Evolutionary conservation across 257 asterid species (phyloP), one percentile per base, ranked within the genome.

Genomic region (Penstemon newberryi): DNA sequence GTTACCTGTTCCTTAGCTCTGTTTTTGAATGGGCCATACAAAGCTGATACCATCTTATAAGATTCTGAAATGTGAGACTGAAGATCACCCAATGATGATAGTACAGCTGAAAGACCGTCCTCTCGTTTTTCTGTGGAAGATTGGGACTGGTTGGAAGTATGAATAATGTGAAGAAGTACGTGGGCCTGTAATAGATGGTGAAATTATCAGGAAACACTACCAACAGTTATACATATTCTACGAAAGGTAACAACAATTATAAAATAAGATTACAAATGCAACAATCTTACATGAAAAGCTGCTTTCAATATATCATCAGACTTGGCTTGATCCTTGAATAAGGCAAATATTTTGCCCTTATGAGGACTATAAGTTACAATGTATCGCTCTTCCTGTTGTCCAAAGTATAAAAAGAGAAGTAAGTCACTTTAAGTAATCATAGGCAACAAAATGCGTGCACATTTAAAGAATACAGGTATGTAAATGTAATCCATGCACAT

Each of bases 231-330:
- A 61, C 33, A 25, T 25, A 25, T 25, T 25, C 2, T 25, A 25
- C 33, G 33, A 25, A 25, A 25, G 33, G 33, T 25, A 25, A 25
- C 33, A 25, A 25, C 33, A 25, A 2, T 25, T 25, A 25, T 25
- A 56, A 42, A 37, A 66, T 37, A 71, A 76, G 47, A 69, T 66
- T 62, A 56, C 25, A 58, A 8, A 72, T 70, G 33, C 66, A 12
- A 58, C 68, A 65, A 70, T 38, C 96, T 90, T 75, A 93, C 98
- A 77, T 93, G 98, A 79, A 93, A 93, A 68, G 96, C 89, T 63
- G 99, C 96, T 82, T 94, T 94, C 87, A 91, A 56, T 61, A 94
- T 90, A 76, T 94, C 99, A 73, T 94, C 98, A 56, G 98, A 81
- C 87, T 87, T 91, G 5, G 99, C 99, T 85, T 89, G 90, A 80